Conservation (phyloP, 2,329 filamentous ascomycete species). For the Massarina eburnea region DNA sequence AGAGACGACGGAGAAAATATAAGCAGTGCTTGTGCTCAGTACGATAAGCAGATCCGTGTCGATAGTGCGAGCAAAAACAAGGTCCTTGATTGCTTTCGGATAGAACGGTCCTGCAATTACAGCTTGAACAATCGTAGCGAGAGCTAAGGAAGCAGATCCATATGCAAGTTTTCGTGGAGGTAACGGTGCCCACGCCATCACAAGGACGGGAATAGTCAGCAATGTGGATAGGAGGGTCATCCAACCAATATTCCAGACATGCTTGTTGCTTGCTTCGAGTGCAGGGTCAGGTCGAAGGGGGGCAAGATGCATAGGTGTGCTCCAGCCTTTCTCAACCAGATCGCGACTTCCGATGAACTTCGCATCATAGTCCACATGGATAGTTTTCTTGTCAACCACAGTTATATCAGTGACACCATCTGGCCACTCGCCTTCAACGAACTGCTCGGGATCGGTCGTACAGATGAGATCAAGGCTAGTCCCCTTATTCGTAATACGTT, state of each 20-base stretch:
- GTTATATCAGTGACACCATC: slow-evolving; percentile 22
- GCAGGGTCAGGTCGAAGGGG: slow-evolving; percentile 49
- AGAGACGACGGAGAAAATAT: slow-evolving; percentile 60
- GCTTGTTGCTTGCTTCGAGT: slow-evolving; percentile 54
- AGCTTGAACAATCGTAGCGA: slow-evolving; percentile 69
- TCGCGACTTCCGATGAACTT: slow-evolving; percentile 52
- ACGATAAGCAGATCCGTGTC: slow-evolving; percentile 72
- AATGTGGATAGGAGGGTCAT: slow-evolving; percentile 38
- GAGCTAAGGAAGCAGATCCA: slow-evolving; percentile 56
- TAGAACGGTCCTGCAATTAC: slow-evolving; percentile 69
- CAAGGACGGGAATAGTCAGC: slow-evolving; percentile 52
- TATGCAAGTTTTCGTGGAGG: slow-evolving; percentile 51
- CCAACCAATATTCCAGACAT: slow-evolving; percentile 55
- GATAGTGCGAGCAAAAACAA: slow-evolving; percentile 61
- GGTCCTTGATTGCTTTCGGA: slow-evolving; percentile 60
- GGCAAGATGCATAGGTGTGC: slow-evolving; percentile 44
- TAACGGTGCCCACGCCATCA: slow-evolving; percentile 69
- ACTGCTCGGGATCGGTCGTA: slow-evolving; percentile 5
- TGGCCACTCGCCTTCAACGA: slow-evolving; percentile 24
- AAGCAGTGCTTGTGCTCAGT: slow-evolving; percentile 66
- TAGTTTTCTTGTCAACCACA: slow-evolving; percentile 16
- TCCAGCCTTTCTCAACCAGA: slow-evolving; percentile 43
- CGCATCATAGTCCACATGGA: slow-evolving; percentile 52
- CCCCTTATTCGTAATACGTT: slow-evolving; percentile 34
- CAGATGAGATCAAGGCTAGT: slow-evolving; percentile 26